phyloP scores from a whole-genome alignment of 2,329 filamentous ascomycete species.

The Aspergillus chevalieri region DNA sequence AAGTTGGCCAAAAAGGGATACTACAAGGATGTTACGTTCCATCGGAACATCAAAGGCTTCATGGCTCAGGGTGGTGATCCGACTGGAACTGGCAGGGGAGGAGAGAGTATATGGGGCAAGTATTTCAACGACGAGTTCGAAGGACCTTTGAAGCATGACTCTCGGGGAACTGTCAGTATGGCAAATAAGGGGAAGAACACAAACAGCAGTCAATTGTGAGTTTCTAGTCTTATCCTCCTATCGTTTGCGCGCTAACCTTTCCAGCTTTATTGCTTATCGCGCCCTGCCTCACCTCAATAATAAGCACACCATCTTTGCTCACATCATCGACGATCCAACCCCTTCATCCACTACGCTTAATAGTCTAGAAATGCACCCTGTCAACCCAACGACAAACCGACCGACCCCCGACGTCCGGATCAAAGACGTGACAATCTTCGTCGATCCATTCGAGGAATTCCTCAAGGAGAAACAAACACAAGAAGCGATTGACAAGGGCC shows the following conservation, averaged over 20 bases:
- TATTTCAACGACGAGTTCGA: constrained; percentile 93
- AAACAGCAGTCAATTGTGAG: constrained; percentile 78
- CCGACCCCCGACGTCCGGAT: constrained; percentile 76
- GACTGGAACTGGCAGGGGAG: constrained; percentile 85
- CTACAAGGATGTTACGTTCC: constrained; percentile 77
- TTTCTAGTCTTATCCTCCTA: constrained; percentile 4
- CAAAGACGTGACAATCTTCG: constrained; percentile 74
- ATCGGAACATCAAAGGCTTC: constrained; percentile 90
- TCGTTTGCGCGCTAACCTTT: neutral
- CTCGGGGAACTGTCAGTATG: constrained; percentile 79
- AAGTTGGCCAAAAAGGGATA: constrained; percentile 82
- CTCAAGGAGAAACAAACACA: constrained; percentile 64
- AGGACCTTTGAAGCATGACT: constrained; percentile 76
- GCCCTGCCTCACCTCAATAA: constrained; percentile 77
- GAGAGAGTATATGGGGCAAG: constrained; percentile 85
- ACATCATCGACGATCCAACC: constrained; percentile 63
- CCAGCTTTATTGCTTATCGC: constrained; percentile 78
- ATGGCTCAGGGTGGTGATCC: constrained; percentile 98
- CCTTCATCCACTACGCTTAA: constrained; percentile 50
- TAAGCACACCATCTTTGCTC: constrained; percentile 96
- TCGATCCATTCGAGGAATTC: constrained; percentile 95
- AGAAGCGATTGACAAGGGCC: constrained; percentile 48
- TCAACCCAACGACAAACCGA: constrained; percentile 64
- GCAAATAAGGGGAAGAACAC: constrained; percentile 98
- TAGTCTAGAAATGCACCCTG: constrained; percentile 69